Conservation (phyloP, 1,139 yeast species). For the Suhomyces bolitotheri region DNA sequence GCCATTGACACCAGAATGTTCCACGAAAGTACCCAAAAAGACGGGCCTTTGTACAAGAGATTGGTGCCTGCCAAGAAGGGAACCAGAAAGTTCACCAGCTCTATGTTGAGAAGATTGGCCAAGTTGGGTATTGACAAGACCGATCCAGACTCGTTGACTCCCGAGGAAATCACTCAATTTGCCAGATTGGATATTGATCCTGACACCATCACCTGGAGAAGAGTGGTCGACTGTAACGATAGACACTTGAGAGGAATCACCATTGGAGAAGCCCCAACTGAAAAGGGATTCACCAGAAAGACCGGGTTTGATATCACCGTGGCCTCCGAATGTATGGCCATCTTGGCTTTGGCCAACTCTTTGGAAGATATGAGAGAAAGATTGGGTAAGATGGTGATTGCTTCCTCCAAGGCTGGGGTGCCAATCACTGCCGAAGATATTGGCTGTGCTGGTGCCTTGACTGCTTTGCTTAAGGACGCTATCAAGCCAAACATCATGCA, state of each 20-base stretch:
- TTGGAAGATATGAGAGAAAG: slow-evolving; percentile 67
- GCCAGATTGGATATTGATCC: slow-evolving; percentile 73
- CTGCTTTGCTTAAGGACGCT: slow-evolving; percentile 79
- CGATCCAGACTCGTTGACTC: slow-evolving; percentile 66
- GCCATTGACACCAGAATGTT: slow-evolving; percentile 84
- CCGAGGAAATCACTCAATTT: slow-evolving; percentile 62
- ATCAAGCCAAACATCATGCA: slow-evolving; percentile 84
- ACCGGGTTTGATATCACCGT: slow-evolving; percentile 83
- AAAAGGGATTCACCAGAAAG: slow-evolving; percentile 76
- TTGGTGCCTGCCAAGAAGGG: slow-evolving; percentile 73
- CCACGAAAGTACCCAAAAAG: slow-evolving; percentile 71
- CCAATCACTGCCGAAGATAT: slow-evolving; percentile 79
- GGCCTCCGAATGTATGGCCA: slow-evolving; percentile 82
- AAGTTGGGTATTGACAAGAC: slow-evolving; percentile 66
- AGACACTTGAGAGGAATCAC: slow-evolving; percentile 75
- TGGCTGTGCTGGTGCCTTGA: slow-evolving; percentile 79
- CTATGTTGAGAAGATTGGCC: slow-evolving; percentile 63
- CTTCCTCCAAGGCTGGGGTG: slow-evolving; percentile 54
- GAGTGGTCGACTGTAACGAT: slow-evolving; percentile 82
- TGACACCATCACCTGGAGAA: slow-evolving; percentile 67
- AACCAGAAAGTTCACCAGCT: slow-evolving; percentile 59
- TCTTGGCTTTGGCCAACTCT: slow-evolving; percentile 68
- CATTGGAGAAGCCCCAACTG: slow-evolving; percentile 75
- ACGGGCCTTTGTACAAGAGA: slow-evolving; percentile 61
- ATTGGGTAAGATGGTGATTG: slow-evolving; percentile 72